Evolutionary conservation across 441 rosid species (phyloP).

Genomic region (Croton laevigatus): DNA sequence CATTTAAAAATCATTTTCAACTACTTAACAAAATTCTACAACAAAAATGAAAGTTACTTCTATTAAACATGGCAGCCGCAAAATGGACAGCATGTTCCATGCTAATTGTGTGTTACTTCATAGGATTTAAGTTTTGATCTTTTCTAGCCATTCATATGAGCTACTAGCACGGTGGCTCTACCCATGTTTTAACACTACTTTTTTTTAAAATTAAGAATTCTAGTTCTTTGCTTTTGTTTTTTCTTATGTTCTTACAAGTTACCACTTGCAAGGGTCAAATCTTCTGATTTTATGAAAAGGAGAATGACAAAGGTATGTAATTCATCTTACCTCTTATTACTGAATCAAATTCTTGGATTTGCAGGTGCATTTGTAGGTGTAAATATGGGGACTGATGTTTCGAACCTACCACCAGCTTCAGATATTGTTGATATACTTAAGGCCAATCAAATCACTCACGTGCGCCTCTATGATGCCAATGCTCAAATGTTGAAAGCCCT

Average conservation of each 20-base stretch:
- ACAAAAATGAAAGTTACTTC: background rate
- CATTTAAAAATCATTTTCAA: background rate
- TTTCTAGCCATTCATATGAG: background rate
- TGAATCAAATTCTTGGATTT: conserved; percentile 21
- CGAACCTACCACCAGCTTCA: conserved; percentile 64
- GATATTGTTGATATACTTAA: conserved; percentile 54
- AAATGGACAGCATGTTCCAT: background rate
- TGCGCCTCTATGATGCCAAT: conserved; percentile 83
- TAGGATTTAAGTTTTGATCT: background rate
- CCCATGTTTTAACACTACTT: background rate
- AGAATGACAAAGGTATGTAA: background rate
- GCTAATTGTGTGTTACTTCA: background rate
- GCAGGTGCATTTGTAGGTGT: conserved; percentile 81
- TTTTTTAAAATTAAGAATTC: background rate
- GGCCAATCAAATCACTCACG: conserved; percentile 64
- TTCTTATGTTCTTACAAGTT: background rate
- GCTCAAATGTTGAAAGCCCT: conserved; percentile 82
- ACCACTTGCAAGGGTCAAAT: background rate
- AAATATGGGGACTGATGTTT: conserved; percentile 78
- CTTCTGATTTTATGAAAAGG: background rate
- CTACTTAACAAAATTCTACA: background rate
- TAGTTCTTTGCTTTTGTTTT: background rate
- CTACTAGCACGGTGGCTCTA: background rate
- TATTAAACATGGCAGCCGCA: background rate
- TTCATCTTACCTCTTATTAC: conserved; percentile 14